A percentile compares a stretch with the other conserved stretches of the same genome.
Conservation (phyloP, 768 basidiomycete genomes). For the Mycena indigotica region DNA sequence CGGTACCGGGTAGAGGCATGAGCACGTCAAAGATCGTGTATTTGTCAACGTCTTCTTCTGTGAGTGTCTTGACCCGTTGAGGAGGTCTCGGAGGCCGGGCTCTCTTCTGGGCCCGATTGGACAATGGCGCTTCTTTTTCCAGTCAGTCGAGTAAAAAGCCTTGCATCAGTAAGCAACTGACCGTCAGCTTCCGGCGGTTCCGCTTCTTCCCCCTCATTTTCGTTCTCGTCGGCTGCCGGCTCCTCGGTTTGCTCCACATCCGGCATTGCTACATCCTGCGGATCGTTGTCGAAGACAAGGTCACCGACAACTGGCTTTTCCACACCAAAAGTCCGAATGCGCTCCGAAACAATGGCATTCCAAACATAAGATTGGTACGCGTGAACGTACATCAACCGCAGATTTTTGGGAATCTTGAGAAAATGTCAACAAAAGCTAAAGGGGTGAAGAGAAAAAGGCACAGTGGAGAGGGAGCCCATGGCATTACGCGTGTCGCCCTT, state of each 20-base stretch:
- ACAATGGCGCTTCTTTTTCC: constrained; percentile 23
- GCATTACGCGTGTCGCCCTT: constrained; percentile 78
- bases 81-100: constrained; percentile 61
- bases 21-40: constrained; percentile 94
- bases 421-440: too few species aligned
- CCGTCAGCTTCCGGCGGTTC: constrained; percentile 30
- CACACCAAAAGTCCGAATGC: constrained; percentile 76
- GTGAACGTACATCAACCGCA: constrained; percentile 97
- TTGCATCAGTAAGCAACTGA: not conserved
- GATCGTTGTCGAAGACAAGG: constrained; percentile 70
- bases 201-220: constrained; percentile 32
- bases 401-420: constrained; percentile 86
- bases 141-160: not conserved
- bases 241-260: constrained; percentile 38
- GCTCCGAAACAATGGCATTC: constrained; percentile 96
- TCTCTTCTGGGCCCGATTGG: constrained; percentile 34
- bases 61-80: constrained; percentile 75
- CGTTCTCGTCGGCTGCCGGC: constrained; percentile 36
- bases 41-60: constrained; percentile 73
- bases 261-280: constrained; percentile 33
- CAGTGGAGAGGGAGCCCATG: constrained; percentile 82
- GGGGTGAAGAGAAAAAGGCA: too few species aligned
- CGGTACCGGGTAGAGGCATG: constrained; percentile 95
- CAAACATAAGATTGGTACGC: constrained; percentile 99
- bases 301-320: constrained; percentile 83